Base-by-base conservation (phyloP, 2,329 filamentous ascomycete species). In the Xylariales sp. region DNA sequence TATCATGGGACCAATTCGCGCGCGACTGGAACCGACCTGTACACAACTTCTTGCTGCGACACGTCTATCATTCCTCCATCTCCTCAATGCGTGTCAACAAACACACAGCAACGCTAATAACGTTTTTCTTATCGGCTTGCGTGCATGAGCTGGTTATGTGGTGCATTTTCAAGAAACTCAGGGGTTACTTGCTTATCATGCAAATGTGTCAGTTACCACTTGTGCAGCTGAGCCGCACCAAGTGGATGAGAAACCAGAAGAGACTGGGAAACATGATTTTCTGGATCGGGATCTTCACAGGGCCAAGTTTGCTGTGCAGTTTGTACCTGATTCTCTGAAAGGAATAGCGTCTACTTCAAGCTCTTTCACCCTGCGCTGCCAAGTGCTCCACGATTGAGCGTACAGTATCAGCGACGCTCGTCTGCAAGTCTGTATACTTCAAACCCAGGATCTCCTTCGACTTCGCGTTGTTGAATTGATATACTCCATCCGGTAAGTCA, bases 1-100 rank as follows among this genome's bases (percentile, higher is more conserved):
- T 76, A 3, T 78, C 75, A 0, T 88, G 82, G 77, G 84, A 89
- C 53, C 82, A 88, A 56, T 91, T 86, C 53, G 85, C 86, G 4
- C 72, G 86, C 28, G 84, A 88, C 57, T 90, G 86, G 86, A 90
- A 90, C 57, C 67, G 79, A 3, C 85, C 86, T 0, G 85, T 90
- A 4, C 85, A 89, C 56, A 81, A 84, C 52, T 90, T 90, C 60
- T 66, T 90, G 20, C 70, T 89, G 3, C 73, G 86, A 11, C 86
- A 90, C 54, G 86, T 90, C 45, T 90, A 90, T 56, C 84, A 90
- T 63, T 80, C 76, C 33, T 84, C 80, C 33, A 89, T 90, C 54
- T 86, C 81, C 2, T 78, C 82, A 8, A 76, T 88, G 60, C 80
- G 80, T 46, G 71, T 89, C 38, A 79, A 80, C 51, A 83, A 82